A percentile compares a stretch with the other conserved stretches of the same genome.
These are phyloP conservation scores for Skeletonema grethae DNA, from an alignment of 108 stramenopile species.

Conservation along the genomic window DNA sequence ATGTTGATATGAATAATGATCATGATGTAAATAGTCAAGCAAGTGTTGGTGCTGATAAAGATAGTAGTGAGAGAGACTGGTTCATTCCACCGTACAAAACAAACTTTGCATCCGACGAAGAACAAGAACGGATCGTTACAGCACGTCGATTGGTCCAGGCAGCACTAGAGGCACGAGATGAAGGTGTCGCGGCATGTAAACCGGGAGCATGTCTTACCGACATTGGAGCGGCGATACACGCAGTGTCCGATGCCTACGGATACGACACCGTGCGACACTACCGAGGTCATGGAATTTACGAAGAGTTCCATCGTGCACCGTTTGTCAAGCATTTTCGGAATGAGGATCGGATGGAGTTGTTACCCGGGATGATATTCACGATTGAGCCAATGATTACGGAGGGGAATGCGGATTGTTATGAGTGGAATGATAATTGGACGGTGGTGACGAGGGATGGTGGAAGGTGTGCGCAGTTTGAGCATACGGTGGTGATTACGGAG, in stretches of 20 bases:
- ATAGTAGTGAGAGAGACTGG: constrained; percentile 1
- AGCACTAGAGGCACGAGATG: constrained; percentile 72
- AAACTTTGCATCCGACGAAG: constrained; percentile 46
- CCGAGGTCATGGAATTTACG: constrained; percentile 94
- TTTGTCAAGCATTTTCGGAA: constrained; percentile 94
- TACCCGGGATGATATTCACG: constrained; percentile 98
- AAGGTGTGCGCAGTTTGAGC: constrained; percentile 97
- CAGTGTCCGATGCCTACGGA: constrained; percentile 83
- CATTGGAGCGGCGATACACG: constrained; percentile 90
- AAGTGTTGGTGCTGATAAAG: too few species aligned
- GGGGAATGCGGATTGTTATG: constrained; percentile 66
- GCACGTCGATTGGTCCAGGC: constrained; percentile 74
- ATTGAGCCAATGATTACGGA: constrained; percentile 98
- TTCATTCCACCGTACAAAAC: constrained; percentile 22
- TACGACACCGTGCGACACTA: constrained; percentile 85
- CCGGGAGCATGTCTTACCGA: constrained; percentile 80
- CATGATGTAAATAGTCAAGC: constrained; percentile 1
- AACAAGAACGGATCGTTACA: constrained; percentile 56
- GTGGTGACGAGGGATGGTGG: constrained; percentile 91
- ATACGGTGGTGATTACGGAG: constrained; percentile 94
- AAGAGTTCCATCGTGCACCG: constrained; percentile 90
- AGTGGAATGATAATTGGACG: constrained; percentile 97
- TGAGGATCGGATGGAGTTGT: constrained; percentile 60
- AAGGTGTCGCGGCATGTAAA: constrained; percentile 62
- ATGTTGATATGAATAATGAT: constrained; percentile 12